Percentiles rank a stretch among this genome's conserved stretches.
Conservation (phyloP, 305 asterid species). For the Striga hermonthica region DNA sequence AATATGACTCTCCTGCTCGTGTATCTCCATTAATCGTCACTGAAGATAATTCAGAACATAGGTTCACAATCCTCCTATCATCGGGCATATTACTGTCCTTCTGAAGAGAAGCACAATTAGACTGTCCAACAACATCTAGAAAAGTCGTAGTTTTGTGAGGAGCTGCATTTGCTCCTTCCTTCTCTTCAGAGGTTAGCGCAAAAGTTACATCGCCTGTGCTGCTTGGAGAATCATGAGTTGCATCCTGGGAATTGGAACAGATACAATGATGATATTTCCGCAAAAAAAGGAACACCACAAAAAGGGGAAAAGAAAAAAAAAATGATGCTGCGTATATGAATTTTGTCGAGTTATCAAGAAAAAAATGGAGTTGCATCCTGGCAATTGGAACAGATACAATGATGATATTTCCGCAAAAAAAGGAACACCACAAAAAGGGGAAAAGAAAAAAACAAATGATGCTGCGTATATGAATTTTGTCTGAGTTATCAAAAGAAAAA, state of each 20-base stretch:
- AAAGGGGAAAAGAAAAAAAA: background rate
- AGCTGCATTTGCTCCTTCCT: slow-evolving; percentile 44
- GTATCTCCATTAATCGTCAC: slow-evolving; percentile 41
- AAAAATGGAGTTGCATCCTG: slow-evolving; percentile 45
- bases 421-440: background rate
- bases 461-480: background rate
- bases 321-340: background rate
- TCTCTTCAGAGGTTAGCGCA: slow-evolving; percentile 39
- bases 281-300: background rate
- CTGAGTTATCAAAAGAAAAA: background rate
- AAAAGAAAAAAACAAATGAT: background rate
- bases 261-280: slow-evolving; percentile 15
- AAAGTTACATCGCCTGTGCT: slow-evolving; percentile 35
- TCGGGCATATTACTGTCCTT: slow-evolving; percentile 52
- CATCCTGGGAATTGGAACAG: slow-evolving; percentile 45
- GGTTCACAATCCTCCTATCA: slow-evolving; percentile 45
- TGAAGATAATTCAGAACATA: slow-evolving; percentile 55
- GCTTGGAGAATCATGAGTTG: slow-evolving; percentile 38
- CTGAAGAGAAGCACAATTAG: slow-evolving; percentile 48
- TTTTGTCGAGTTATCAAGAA: background rate
- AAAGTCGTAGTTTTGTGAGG: slow-evolving; percentile 61
- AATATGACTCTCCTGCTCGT: slow-evolving; percentile 35
- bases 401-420: slow-evolving; percentile 18
- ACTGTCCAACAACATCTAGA: slow-evolving; percentile 83
- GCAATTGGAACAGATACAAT: slow-evolving; percentile 25